phyloP scores from a whole-genome alignment of 345 rosid genomes.

The Excoecaria agallocha region DNA sequence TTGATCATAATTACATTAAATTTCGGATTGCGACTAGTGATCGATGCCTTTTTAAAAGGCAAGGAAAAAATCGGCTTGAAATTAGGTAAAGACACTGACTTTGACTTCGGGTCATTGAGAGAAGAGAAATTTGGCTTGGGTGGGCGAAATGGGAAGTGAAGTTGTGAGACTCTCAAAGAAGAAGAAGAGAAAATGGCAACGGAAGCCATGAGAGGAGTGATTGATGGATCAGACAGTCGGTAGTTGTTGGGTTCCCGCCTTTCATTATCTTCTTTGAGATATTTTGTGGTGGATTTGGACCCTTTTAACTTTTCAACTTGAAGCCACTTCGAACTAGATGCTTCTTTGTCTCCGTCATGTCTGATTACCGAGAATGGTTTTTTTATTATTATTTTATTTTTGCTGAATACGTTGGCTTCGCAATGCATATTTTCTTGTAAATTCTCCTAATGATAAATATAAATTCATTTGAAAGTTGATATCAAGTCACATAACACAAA shows the following conservation, averaged over 20 bases:
- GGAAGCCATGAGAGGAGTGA: constrained; percentile 37
- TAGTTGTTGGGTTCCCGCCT: constrained; percentile 13
- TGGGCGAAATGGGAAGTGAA: constrained; percentile 3
- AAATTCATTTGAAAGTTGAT: no score
- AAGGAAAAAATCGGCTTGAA: constrained; percentile 30
- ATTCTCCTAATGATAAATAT: no score
- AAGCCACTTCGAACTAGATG: no score
- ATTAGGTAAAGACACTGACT: neutral
- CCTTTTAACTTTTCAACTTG: no score
- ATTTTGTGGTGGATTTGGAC: no score
- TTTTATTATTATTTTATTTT: no score
- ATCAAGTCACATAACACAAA: no score
- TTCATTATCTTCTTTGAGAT: neutral
- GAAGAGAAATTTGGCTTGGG: constrained; percentile 24
- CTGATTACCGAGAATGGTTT: no score
- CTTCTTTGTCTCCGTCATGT: no score
- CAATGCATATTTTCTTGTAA: no score
- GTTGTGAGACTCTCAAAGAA: constrained; percentile 20
- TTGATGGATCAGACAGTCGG: constrained; percentile 2
- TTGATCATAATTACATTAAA: constrained; percentile 31
- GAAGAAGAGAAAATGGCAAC: constrained; percentile 23
- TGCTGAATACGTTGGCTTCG: no score
- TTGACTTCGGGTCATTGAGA: constrained; percentile 15
- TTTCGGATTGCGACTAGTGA: constrained; percentile 22
- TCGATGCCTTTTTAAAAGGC: constrained; percentile 21